These are phyloP conservation scores for Thermoascus crustaceus DNA, from an alignment of 2,329 filamentous ascomycete genomes.

Conservation along the genomic window DNA sequence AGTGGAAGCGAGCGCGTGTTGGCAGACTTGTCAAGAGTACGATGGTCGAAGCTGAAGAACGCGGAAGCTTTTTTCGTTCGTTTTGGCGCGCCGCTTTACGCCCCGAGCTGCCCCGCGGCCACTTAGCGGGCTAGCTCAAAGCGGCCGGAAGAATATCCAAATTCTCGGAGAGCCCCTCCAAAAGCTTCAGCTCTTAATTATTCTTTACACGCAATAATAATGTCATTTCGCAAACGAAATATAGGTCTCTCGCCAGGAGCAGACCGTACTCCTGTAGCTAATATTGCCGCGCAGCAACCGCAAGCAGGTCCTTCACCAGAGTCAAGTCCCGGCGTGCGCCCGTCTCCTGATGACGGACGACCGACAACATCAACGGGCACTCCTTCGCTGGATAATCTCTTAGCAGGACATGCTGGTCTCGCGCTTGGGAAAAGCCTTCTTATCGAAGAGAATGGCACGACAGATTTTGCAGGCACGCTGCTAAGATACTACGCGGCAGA, in stretches of 20 bases:
- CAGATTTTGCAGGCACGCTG: constrained; percentile 80
- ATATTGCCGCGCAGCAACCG: constrained; percentile 17
- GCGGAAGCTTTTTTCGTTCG: constrained; percentile 23
- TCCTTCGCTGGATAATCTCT: constrained; percentile 69
- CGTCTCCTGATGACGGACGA: constrained; percentile 81
- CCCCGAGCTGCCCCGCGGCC: constrained; percentile 13
- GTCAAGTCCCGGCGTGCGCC: constrained; percentile 53
- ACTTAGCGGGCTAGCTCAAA: not conserved
- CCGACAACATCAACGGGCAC: constrained; percentile 87
- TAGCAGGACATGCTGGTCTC: constrained; percentile 80
- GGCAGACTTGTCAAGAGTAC: not conserved
- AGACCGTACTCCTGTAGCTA: constrained; percentile 24
- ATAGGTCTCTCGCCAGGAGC: constrained; percentile 44
- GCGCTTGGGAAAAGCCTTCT: constrained; percentile 73
- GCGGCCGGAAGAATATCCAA: constrained; percentile 1
- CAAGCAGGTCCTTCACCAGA: constrained; percentile 21
- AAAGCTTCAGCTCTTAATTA: not conserved
- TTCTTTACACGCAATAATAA: constrained; percentile 22
- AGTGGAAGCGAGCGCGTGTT: not conserved
- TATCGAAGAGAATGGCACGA: constrained; percentile 82
- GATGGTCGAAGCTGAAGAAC: constrained; percentile 9
- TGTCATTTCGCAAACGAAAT: constrained; percentile 64
- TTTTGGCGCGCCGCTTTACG: constrained; percentile 13
- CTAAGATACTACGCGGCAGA: constrained; percentile 87
- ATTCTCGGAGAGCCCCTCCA: constrained; percentile 1